Evolutionary conservation across 371 early-diverging fungal genomes (phyloP).

Genomic region (Cokeromyces recurvatus): DNA sequence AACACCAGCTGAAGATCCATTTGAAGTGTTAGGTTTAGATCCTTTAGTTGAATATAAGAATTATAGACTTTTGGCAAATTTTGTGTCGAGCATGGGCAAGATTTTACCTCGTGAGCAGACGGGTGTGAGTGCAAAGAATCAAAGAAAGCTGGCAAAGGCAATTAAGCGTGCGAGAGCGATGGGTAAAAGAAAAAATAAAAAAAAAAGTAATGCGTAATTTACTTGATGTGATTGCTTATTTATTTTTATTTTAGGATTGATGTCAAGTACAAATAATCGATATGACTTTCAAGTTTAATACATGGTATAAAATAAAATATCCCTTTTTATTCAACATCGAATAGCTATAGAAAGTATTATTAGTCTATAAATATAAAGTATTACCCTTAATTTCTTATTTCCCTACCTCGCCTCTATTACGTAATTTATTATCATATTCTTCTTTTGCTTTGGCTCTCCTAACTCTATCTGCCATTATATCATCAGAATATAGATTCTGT

Average conservation of each 20-base stretch:
- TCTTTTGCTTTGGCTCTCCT: constrained; percentile 14
- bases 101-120: constrained; percentile 75
- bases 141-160: constrained; percentile 75
- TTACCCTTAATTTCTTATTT: too few species aligned
- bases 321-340: constrained; percentile 23
- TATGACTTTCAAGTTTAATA: constrained; percentile 15
- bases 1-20: constrained; percentile 51
- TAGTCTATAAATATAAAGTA: too few species aligned
- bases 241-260: constrained; percentile 28
- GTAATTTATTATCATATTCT: neutral
- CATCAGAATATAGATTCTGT: constrained; percentile 4
- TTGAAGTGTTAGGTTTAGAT: constrained; percentile 60
- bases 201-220: neutral
- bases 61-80: constrained; percentile 59
- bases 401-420: too few species aligned
- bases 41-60: constrained; percentile 80
- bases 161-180: constrained; percentile 82
- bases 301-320: neutral
- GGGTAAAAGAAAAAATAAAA: constrained; percentile 45
- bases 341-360: constrained; percentile 4
- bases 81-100: constrained; percentile 78
- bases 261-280: constrained; percentile 41
- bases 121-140: constrained; percentile 71
- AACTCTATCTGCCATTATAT: constrained; percentile 23
- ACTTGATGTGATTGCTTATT: too few species aligned